phyloP scores from a whole-genome alignment of 2,329 filamentous ascomycete genomes.

The Neonectria coccinea region DNA sequence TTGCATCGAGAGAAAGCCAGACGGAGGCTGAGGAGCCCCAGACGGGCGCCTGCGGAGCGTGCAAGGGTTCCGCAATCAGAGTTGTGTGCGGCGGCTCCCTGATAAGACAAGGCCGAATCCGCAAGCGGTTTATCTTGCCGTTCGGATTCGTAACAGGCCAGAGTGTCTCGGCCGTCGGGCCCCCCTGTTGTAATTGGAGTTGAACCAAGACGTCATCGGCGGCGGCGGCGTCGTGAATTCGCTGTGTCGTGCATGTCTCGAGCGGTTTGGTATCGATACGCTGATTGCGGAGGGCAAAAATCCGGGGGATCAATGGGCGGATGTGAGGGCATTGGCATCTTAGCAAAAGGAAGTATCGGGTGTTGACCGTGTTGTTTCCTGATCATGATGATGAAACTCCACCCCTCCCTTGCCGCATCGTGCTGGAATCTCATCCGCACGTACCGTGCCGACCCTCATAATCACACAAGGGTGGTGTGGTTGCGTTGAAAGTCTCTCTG shows the following conservation, averaged over 20 bases:
- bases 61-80: constrained; percentile 10
- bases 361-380: constrained; percentile 1
- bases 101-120: constrained; percentile 33
- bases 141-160: neutral
- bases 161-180: neutral
- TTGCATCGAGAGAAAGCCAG: constrained; percentile 32
- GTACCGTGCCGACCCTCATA: constrained; percentile 13
- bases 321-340: constrained; percentile 2
- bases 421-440: constrained; percentile 16
- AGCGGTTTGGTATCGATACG: constrained; percentile 6
- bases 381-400: neutral
- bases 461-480: constrained; percentile 24
- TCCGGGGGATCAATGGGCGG: neutral
- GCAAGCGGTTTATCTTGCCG: neutral
- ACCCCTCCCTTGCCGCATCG: constrained; percentile 14
- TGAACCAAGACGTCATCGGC: constrained; percentile 13
- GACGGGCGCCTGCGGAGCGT: constrained; percentile 22
- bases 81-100: constrained; percentile 31
- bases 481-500: neutral
- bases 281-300: constrained; percentile 1
- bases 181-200: constrained; percentile 11
- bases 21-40: neutral
- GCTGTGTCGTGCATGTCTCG: neutral
- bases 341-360: neutral
- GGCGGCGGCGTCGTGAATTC: neutral